A percentile compares a stretch with the other conserved stretches of the same genome.
These are phyloP conservation scores for Acanthamoeba triangularis DNA, from an alignment of 208 protist genomes.

Conservation along the genomic window DNA sequence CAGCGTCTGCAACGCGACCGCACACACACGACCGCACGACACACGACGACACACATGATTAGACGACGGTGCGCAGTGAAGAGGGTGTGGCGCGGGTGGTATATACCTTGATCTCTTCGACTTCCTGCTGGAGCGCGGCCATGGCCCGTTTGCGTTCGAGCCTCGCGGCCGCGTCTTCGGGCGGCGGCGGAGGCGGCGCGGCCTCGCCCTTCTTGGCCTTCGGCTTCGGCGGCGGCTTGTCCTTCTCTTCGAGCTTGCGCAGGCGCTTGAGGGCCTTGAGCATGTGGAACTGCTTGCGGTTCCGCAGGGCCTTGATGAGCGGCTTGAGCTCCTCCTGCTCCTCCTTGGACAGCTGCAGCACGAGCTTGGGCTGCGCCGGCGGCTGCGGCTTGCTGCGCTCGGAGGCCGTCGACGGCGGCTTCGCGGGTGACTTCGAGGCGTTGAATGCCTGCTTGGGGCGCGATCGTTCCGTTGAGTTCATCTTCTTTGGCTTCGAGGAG, in stretches of 20 bases:
- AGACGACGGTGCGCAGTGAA: too few relatives aligned
- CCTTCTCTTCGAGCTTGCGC: constrained; percentile 15
- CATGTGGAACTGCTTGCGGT: constrained; percentile 45
- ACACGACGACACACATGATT: too few relatives aligned
- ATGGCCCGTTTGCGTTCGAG: not conserved
- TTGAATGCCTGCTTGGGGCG: too few relatives aligned
- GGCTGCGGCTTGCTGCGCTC: not conserved
- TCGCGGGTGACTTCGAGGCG: too few relatives aligned
- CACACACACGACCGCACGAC: too few relatives aligned
- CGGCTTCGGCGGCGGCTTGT: not conserved
- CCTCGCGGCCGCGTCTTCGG: not conserved
- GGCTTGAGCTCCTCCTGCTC: constrained; percentile 32
- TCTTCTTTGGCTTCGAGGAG: too few relatives aligned
- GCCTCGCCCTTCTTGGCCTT: not conserved
- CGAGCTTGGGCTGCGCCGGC: not conserved
- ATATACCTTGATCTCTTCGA: constrained; percentile 37
- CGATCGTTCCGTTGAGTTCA: too few relatives aligned
- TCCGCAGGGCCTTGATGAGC: constrained; percentile 37
- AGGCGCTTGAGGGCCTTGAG: constrained; percentile 37
- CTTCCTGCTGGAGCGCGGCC: not conserved
- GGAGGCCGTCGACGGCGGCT: too few relatives aligned
- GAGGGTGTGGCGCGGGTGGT: too few relatives aligned
- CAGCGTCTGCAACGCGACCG: not conserved
- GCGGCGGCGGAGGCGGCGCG: not conserved
- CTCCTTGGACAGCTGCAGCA: not conserved